These are phyloP conservation scores for Naumovozyma dairenensis DNA, from an alignment of 805 yeast species.

Conservation along the genomic window DNA sequence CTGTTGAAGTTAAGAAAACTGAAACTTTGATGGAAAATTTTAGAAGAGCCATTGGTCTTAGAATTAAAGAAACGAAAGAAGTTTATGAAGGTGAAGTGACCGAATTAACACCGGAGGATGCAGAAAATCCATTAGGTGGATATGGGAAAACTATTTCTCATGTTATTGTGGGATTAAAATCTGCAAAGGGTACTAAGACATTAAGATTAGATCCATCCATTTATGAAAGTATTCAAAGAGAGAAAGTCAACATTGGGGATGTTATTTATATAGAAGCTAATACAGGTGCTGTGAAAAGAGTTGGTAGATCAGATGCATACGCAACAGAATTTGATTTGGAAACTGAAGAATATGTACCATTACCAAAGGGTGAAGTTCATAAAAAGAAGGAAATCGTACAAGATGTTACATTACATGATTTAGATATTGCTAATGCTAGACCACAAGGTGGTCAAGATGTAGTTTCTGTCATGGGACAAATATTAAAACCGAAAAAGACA, in stretches of 20 bases:
- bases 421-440: constrained; percentile 92
- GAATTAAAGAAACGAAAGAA: constrained; percentile 94
- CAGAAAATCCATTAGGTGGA: constrained; percentile 94
- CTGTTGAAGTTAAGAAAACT: constrained; percentile 96
- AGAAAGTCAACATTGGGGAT: constrained; percentile 89
- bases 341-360: constrained; percentile 96
- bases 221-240: constrained; percentile 90
- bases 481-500: constrained; percentile 91
- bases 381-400: constrained; percentile 96
- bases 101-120: constrained; percentile 90
- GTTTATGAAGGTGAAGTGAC: constrained; percentile 98
- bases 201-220: constrained; percentile 84
- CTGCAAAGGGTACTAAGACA: constrained; percentile 85
- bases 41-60: constrained; percentile 89
- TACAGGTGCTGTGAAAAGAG: constrained; percentile 94
- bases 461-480: constrained; percentile 92
- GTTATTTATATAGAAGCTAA: constrained; percentile 95
- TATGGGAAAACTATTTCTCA: constrained; percentile 95
- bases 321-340: constrained; percentile 97
- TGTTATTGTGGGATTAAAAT: constrained; percentile 86
- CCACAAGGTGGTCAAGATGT: constrained; percentile 98
- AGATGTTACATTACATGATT: constrained; percentile 91
- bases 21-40: constrained; percentile 94
- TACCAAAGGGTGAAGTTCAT: constrained; percentile 98
- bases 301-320: constrained; percentile 96